These are phyloP conservation scores for Galerina sulciceps DNA, from an alignment of 768 basidiomycete species.

Conservation along the genomic window DNA sequence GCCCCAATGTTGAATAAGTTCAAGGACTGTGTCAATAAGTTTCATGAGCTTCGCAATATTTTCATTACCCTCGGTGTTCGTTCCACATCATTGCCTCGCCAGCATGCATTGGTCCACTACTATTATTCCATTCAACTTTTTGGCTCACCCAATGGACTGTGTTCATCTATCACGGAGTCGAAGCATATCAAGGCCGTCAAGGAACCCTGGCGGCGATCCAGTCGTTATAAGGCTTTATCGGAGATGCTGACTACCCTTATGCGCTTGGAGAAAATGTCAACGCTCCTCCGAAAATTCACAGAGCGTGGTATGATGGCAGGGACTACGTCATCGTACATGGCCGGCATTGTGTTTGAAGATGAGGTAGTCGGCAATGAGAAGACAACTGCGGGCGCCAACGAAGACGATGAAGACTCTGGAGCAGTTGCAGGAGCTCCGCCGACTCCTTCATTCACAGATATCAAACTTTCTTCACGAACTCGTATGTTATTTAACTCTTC, in stretches of 20 bases:
- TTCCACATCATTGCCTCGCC: slow-evolving; percentile 19
- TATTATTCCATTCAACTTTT: slow-evolving; percentile 16
- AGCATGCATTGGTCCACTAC: slow-evolving; percentile 28
- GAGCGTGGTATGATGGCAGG: slow-evolving; percentile 20
- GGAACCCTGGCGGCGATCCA: slow-evolving; percentile 34
- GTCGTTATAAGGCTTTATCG: slow-evolving; percentile 25
- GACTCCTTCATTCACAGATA: slow-evolving; percentile 8
- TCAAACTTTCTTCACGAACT: slow-evolving; percentile 9
- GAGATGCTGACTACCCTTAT: slow-evolving; percentile 35
- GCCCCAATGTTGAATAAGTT: too few relatives aligned
- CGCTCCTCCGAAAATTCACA: not conserved
- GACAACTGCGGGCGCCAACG: too few relatives aligned
- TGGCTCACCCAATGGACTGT: slow-evolving; percentile 28
- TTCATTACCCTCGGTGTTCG: too few relatives aligned
- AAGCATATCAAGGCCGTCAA: slow-evolving; percentile 34
- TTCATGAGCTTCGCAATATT: too few relatives aligned
- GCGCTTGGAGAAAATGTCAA: slow-evolving; percentile 28
- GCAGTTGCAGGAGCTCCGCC: slow-evolving; percentile 1
- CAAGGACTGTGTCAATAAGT: too few relatives aligned
- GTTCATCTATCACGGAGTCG: slow-evolving; percentile 34
- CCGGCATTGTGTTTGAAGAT: not conserved
- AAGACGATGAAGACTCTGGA: slow-evolving; percentile 9
- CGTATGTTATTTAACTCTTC: slow-evolving; percentile 1
- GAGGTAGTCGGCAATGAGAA: too few relatives aligned
- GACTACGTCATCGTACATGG: slow-evolving; percentile 15